A percentile compares a stretch with the other conserved stretches of the same genome.
Evolutionary conservation across 2,329 filamentous ascomycete species (phyloP).

Genomic region (Pseudofabraea citricarpa): DNA sequence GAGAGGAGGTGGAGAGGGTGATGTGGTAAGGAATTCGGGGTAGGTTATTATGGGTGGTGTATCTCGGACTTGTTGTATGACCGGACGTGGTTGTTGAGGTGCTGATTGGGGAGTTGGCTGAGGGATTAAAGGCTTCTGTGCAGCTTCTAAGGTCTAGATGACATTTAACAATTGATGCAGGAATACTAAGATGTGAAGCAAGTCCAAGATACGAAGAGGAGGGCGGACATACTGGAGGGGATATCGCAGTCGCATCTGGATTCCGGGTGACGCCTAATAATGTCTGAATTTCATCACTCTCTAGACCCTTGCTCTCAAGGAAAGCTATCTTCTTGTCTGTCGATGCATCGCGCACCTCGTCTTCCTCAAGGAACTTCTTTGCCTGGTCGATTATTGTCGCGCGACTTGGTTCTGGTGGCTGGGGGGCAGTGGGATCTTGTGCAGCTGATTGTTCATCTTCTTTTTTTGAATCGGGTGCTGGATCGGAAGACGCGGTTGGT

Average conservation of each 20-base stretch:
- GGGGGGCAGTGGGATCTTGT: conserved; percentile 2
- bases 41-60: conserved; percentile 59
- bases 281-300: conserved; percentile 59
- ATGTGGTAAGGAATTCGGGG: conserved; percentile 61
- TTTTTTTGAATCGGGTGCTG: not conserved
- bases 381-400: conserved; percentile 58
- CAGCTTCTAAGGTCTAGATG: conserved; percentile 28
- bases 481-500: not conserved
- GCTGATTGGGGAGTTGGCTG: conserved; percentile 41
- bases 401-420: conserved; percentile 8
- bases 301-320: conserved; percentile 71
- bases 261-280: conserved; percentile 45
- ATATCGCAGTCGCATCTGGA: conserved; percentile 18
- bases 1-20: conserved; percentile 52
- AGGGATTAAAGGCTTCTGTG: too few species aligned
- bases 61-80: conserved; percentile 26
- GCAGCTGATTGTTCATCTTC: not conserved
- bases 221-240: conserved; percentile 3
- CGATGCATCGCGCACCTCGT: conserved; percentile 63
- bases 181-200: too few species aligned
- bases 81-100: conserved; percentile 35
- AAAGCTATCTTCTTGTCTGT: conserved; percentile 72
- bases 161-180: conserved; percentile 13
- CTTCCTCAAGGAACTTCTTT: conserved; percentile 69
- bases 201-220: too few species aligned